Base-by-base conservation (phyloP, 176 grass and related monocot genomes). In the Eremochloa ophiuroides region DNA sequence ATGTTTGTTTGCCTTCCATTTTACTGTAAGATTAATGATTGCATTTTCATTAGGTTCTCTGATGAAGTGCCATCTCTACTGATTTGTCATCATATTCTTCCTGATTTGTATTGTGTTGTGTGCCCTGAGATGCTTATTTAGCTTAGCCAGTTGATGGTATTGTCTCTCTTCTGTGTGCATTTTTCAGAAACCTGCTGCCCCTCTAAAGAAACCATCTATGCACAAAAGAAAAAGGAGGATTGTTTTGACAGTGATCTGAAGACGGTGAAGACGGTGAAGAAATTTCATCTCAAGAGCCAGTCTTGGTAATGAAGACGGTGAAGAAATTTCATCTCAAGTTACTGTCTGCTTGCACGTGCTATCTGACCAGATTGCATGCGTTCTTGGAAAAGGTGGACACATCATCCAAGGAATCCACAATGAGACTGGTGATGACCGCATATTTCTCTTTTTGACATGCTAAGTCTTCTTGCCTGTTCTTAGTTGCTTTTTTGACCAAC, bases 301-400 rank as follows among this genome's bases (percentile, higher is more conserved):
- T 76, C 62, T 65, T 43, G 83, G 47, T 10, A 81, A 90, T 0
- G 87, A 97, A 85, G 92, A 98, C n/a, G 74, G 75, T 38, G 95
- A 94, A 81, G 90, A 79, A 29, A 81, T 59, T 77, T 81, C 40
- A 69, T 48, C 71, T 77, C 90, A 98, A 81, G 82, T 86, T 73
- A 93, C 90, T 9, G 79, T 87, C 71, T 83, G 92, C 37, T 80
- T 98, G 74, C 85, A 94, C 82, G 95, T 98, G 53, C 95, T 92
- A 38, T 94, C 95, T 65, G 92, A 98, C 83, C 95, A 98, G 84
- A 98, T 98, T 80, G 95, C 92, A 60, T 94, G 95, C 74, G 92
- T 98, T 76, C 91, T 98, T 89, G 95, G 95, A 31, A 98, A 94
- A 89, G 95, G 92, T 62, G 95, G 95, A 20, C 90, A 86, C 10